Base-by-base conservation (phyloP, 495 filamentous ascomycete species). In the Copromyces sp. region DNA sequence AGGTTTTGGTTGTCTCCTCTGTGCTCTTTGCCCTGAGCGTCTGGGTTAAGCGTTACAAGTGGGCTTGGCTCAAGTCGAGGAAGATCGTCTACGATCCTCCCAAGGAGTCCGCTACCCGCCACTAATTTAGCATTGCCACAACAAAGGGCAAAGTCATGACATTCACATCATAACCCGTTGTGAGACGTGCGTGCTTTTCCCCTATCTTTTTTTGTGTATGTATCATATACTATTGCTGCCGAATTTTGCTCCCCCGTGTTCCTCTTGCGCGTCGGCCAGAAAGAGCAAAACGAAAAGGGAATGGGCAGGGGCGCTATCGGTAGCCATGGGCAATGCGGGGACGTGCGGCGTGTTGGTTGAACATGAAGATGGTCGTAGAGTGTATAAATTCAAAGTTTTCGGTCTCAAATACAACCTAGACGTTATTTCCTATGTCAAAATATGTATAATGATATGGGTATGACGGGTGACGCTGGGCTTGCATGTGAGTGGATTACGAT, bases 11-110 rank as follows among this genome's bases (percentile, higher is more conserved):
- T 61, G 86, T 97, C 70, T 89, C 90, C 16, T 85, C 90, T 68
- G 90, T 91, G 74, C 86, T 99, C 69, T 90, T 92, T 74, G 95
- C 92, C 47, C 75, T 98, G 75, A 94, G 91, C 82, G 89, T 99
- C 75, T 99, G 95, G 94, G 90, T 99, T 75, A 99, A 99, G 93
- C 90, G 92, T 76, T 98, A 99, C 89, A 98, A 98, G 88, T 99
- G 95, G 95, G 83, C 92, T 42, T 90, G 92, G 72, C 84, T 99
- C 84, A 99, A 99, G 90, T 91, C 94, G 72, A 89, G 95, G 77
- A 96, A 97, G 88, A 83, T 99, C 77, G 88, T 92, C 77, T 95
- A 95, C 86, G 91, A 91, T 82, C 91, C 93, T 47, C 93, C 93
- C n/a, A 84, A 85, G 79, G 75, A 70, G 7, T 72, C 72, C 72